Conservation (phyloP, 129 eudicot species). For the Chrysanthemum seticuspe region DNA sequence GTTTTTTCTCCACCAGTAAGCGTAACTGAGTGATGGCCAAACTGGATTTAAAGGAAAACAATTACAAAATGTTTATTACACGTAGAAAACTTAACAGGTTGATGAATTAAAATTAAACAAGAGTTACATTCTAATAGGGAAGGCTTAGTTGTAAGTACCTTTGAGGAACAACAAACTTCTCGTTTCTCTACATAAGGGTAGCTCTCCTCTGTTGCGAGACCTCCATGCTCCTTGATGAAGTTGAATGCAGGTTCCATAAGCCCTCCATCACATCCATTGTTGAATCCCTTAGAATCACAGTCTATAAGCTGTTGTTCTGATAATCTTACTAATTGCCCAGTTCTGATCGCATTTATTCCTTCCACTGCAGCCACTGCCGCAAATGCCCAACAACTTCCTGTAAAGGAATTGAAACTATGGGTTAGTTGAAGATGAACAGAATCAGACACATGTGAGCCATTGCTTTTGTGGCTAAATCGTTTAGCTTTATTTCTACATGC, state of each 20-base stretch:
- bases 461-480: no score
- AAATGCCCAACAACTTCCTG: constrained; percentile 97
- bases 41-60: constrained; percentile 39
- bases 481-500: no score
- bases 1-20: constrained; percentile 55
- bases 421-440: no score
- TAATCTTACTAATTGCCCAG: constrained; percentile 54
- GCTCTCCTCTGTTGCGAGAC: constrained; percentile 58
- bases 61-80: constrained; percentile 8
- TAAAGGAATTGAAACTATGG: not conserved
- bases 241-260: constrained; percentile 72
- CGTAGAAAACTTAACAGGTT: no score
- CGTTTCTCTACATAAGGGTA: constrained; percentile 65
- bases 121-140: not conserved
- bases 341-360: constrained; percentile 71
- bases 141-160: not conserved
- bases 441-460: no score
- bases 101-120: no score
- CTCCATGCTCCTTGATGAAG: constrained; percentile 58
- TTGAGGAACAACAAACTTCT: not conserved
- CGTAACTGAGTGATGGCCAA: constrained; percentile 25
- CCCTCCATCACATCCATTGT: constrained; percentile 80
- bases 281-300: constrained; percentile 51
- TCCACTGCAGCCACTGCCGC: constrained; percentile 74
- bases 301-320: constrained; percentile 90